phyloP scores from a whole-genome alignment of 73 alveolate genomes.

The Symbiodinium pilosum region DNA sequence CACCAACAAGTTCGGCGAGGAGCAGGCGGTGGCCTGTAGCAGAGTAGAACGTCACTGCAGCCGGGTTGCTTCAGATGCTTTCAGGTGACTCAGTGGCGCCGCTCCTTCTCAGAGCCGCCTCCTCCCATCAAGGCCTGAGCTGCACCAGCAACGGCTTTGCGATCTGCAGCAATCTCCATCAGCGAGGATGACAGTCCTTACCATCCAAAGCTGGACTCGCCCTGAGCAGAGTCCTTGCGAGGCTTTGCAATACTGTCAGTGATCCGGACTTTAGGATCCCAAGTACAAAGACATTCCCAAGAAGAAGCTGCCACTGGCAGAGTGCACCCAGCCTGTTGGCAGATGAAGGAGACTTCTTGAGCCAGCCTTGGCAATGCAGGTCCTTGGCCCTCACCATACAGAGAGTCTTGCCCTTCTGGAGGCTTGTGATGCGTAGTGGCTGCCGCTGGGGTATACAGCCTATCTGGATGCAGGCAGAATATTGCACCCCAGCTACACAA shows the following conservation, averaged over 20 bases:
- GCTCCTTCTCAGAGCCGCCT: conserved; percentile 99
- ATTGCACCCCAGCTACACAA: conserved; percentile 97
- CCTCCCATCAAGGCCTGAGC: conserved; percentile 98
- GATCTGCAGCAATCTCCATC: no score
- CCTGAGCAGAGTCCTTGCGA: conserved; percentile 21
- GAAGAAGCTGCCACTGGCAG: conserved; percentile 97
- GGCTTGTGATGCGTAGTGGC: not conserved
- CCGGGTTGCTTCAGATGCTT: not conserved
- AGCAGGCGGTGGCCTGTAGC: conserved; percentile 13
- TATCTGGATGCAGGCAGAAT: conserved; percentile 82
- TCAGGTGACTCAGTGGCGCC: conserved; percentile 98
- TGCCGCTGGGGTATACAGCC: not conserved
- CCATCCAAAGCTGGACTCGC: conserved; percentile 97
- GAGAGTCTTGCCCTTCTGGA: conserved; percentile 98
- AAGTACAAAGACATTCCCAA: conserved; percentile 95
- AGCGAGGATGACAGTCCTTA: conserved; percentile 93
- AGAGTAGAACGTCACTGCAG: no score
- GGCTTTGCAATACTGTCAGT: conserved; percentile 67
- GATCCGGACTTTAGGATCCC: conserved; percentile 21
- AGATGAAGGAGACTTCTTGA: no score
- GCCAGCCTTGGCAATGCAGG: not conserved
- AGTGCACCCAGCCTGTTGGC: conserved; percentile 49
- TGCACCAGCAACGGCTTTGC: no score
- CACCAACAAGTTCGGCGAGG: conserved; percentile 98
- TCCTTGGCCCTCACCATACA: conserved; percentile 97